phyloP scores from a whole-genome alignment of 139 green algal genomes.

The Chlorella sp. region DNA sequence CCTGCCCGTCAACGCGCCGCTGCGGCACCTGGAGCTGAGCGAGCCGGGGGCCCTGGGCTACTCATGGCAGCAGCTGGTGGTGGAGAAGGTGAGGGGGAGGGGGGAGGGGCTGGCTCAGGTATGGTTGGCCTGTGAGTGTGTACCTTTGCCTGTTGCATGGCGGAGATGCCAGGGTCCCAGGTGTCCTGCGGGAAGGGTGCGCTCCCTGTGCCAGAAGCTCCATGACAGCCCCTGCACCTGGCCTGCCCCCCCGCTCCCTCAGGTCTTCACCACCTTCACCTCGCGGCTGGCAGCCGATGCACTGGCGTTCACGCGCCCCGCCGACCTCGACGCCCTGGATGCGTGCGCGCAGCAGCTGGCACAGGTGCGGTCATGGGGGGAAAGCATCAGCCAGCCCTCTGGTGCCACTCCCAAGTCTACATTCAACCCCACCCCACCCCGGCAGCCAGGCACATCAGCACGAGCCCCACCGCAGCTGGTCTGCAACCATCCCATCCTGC shows the following conservation, averaged over 20 bases:
- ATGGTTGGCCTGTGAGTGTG: background rate
- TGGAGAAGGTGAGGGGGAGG: background rate
- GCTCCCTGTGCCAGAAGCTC: background rate
- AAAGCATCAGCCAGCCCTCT: no score
- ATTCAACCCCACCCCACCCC: no score
- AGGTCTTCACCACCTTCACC: constrained; percentile 8
- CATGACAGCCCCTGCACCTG: background rate
- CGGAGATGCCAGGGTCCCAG: no score
- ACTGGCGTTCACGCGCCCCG: background rate
- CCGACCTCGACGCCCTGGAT: constrained; percentile 8
- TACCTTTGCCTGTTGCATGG: background rate
- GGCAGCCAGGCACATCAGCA: no score
- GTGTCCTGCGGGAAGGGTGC: no score
- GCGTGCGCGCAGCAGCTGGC: constrained; percentile 34
- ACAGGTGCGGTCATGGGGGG: background rate
- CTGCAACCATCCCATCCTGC: no score
- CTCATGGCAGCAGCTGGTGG: constrained; percentile 15
- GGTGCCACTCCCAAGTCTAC: no score
- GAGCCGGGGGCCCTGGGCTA: constrained; percentile 3
- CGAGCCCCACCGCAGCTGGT: no score
- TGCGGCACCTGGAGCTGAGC: constrained; percentile 43
- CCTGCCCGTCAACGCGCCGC: constrained; percentile 32
- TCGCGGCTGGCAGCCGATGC: background rate
- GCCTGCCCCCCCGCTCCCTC: background rate
- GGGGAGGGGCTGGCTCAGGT: background rate